Evolutionary conservation across 495 filamentous ascomycete species (phyloP), one percentile per base, ranked within the genome.

Genomic region (Talaromyces trachyspermus): DNA sequence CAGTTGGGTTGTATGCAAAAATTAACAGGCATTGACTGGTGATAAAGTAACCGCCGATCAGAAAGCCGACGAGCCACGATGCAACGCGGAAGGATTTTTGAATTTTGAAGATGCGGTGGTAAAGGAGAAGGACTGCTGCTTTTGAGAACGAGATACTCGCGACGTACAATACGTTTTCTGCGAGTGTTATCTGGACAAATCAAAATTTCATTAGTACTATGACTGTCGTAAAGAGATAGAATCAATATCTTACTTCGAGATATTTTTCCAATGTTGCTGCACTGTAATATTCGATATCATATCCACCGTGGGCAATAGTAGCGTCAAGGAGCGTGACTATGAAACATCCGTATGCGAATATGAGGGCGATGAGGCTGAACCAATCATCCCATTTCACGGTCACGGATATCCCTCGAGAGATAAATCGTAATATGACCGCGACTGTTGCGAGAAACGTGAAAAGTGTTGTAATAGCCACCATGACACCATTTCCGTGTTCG

Each of bases 1-100:
- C 32, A 37, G 69, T 49, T 7, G 67, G 67, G 1, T 36, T 54
- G 52, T 64, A 71, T 47, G 67, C 60, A 37, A 68, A 60, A 44
- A 59, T 57, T 12, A 60, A 62, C 10, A 41, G 53, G 22, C 65
- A 50, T 48, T 66, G 59, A 33, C 58, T 62, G 20, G 52, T 53
- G n/a, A 71, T 35, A n/a, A 65, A 69, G 22, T 70, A 74, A 5
- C 43, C 46, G 11, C 58, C 39, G n/a, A 75, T 63, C 7, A 73
- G 57, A 12, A 54, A 36, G 9, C 62, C 60, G n/a, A 71, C 58
- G 7, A 50, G 20, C 23, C 62, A 51, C 4, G 66, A 58, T 27
- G 54, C 58, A 46, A 60, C 53, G 27, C 69, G 64, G 48, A 74
- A 70, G 26, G 36, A 25, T 14, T 37, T 51, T 11, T 69, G 53